phyloP scores from a whole-genome alignment of 306 rosid species.

The Dalbergia cochinchinensis region DNA sequence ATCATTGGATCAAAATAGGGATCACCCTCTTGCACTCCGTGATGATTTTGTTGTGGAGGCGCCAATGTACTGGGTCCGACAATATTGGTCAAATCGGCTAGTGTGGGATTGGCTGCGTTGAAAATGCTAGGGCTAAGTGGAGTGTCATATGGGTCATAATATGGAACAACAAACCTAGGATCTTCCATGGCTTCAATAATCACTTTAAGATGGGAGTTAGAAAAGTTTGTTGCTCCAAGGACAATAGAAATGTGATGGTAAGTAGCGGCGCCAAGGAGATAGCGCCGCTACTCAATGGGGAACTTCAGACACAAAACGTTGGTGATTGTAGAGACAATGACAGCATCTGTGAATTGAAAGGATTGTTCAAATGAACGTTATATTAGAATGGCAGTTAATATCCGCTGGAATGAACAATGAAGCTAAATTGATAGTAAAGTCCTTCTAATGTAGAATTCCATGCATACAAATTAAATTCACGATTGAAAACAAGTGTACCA shows the following conservation, averaged over 20 bases:
- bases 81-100: constrained; percentile 18
- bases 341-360: neutral
- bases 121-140: constrained; percentile 37
- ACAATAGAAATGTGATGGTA: neutral
- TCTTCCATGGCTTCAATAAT: constrained; percentile 49
- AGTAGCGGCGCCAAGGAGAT: constrained; percentile 48
- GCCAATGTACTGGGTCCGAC: neutral
- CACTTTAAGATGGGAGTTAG: no score
- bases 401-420: neutral
- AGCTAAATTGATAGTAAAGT: neutral
- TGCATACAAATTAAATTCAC: no score
- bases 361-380: neutral
- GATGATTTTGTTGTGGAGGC: neutral
- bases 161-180: constrained; percentile 34
- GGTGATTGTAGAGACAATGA: neutral
- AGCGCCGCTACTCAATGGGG: constrained; percentile 44
- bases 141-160: constrained; percentile 39
- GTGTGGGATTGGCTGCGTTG: constrained; percentile 34
- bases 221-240: neutral
- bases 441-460: no score
- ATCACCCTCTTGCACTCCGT: neutral
- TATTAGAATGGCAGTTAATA: neutral
- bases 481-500: no score
- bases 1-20: neutral
- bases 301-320: constrained; percentile 9